Evolutionary conservation across 805 yeast species (phyloP), one percentile per base, ranked within the genome.

Genomic region (Metschnikowia amazonensis): DNA sequence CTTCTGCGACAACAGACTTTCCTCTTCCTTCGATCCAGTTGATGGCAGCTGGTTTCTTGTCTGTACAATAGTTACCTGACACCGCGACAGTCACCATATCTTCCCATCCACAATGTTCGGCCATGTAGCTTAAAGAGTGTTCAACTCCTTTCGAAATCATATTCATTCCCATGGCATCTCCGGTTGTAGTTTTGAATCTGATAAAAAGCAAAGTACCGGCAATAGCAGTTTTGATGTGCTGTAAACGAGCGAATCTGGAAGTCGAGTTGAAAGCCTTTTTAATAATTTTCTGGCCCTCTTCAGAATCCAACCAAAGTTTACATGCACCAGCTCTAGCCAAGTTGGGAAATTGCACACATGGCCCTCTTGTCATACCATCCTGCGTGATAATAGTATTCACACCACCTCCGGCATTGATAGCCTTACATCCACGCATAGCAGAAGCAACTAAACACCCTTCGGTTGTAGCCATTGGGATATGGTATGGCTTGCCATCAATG

Each of bases 121-220:
- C 80, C 96, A 94, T 89, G 63, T 77, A 81, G 50, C 82, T 82
- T 60, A 94, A 77, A 1, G 97, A 80, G 64, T 74, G 76, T 64
- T 94, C 99, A 37, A 89, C 97, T 66, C 99, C 99, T 70, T 94
- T 94, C 24, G 98, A 92, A 50, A 94, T 94, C 99, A 94, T 94
- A 66, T 94, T 94, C 99, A 94, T 94, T 53, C 99, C 99, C 99
- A 94, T 94, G 16, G 99, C 99, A 73, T 94, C 99, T 67, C 99
- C 99, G 16, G 99, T 94, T 32, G 96, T 89, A n/a, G 99, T 95
- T 64, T 90, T 82, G 75, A 94, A 94, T 61, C 99, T 82, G 57
- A 94, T 84, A 60, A 80, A 94, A 58, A 94, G 74, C 56, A 86
- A 74, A 40, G 85, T 85, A 25, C 99, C 99, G 14, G 99, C 99